Base-by-base conservation (phyloP, 345 rosid species). In the Clausena lansium region DNA sequence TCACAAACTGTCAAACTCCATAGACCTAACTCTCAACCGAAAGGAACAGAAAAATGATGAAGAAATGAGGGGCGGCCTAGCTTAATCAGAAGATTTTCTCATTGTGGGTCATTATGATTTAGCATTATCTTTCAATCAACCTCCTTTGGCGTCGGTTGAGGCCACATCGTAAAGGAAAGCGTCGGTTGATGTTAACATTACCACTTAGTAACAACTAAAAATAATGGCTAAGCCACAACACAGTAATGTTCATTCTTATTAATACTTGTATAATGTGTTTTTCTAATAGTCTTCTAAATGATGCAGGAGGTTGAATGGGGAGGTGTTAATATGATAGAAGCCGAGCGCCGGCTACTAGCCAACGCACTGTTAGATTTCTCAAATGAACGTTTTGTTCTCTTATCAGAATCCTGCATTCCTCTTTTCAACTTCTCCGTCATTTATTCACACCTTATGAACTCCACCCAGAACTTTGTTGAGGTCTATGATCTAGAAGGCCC, bases 371-470 rank as follows among this genome's bases (percentile, higher is more conserved):
- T 92, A 35, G 97, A 93, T 79, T 71, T 82, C 59, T 79, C 93
- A 5, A 94, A 91, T 81, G 87, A 92, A 79, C 83, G 97, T 27
- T 94, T 94, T 38, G 86, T 92, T 54, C 90, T 94, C 17, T 91
- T 94, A 24, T 94, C 97, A 0, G 98, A 94, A 68, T 67, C 97
- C 17, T 94, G 97, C 88, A 92, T 94, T 80, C 97, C 97, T 70
- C 84, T 94, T 25, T 94, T 88, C 82, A 89, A 92, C 69, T 94
- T 94, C 85, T 63, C 97, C 70, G 90, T 89, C 0, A 52, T 88
- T 78, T 92, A 92, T 79, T 72, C 89, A 52, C 78, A 91, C 85
- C 91, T 92, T 20, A 83, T 84, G 32, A 85, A 83, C 80, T 84
- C 97, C 1, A 70, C 85, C 10, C 80, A 79, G 50, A 86, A 79